Percentiles rank a stretch among this genome's conserved stretches.
Evolutionary conservation across 1,139 yeast species (phyloP).

Genomic region (Suhomyces anneliseae): DNA sequence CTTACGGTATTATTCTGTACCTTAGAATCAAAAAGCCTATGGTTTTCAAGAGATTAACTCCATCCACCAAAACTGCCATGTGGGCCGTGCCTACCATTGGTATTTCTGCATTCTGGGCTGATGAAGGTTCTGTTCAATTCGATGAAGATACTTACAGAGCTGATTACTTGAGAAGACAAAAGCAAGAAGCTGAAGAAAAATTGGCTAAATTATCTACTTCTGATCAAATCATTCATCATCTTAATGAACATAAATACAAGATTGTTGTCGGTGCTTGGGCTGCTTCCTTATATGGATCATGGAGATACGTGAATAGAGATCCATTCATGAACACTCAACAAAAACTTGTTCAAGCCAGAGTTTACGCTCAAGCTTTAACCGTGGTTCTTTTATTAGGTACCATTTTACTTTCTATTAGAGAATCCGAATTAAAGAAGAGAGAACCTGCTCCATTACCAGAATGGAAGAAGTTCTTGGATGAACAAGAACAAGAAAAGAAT

Average conservation of each 20-base stretch:
- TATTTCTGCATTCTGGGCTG: conserved; percentile 44
- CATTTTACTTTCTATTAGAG: conserved; percentile 61
- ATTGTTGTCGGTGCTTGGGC: conserved; percentile 84
- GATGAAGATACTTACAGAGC: conserved; percentile 41
- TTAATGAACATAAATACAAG: conserved; percentile 67
- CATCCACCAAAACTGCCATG: conserved; percentile 41
- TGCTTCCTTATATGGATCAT: conserved; percentile 79
- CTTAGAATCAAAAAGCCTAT: conserved; percentile 35
- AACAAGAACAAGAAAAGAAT: conserved; percentile 26
- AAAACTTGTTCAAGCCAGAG: conserved; percentile 90
- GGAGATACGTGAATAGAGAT: conserved; percentile 74
- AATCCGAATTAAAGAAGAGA: conserved; percentile 47
- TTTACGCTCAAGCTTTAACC: conserved; percentile 86
- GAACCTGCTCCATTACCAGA: conserved; percentile 42
- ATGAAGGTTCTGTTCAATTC: conserved; percentile 48
- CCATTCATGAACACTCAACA: conserved; percentile 76
- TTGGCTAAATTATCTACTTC: conserved; percentile 17
- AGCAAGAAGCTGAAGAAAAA: conserved; percentile 17
- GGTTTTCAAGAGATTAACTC: conserved; percentile 34
- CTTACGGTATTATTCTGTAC: conserved; percentile 34
- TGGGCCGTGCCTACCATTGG: conserved; percentile 44
- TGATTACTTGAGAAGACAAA: conserved; percentile 24
- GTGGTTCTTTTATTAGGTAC: conserved; percentile 65
- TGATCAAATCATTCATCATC: conserved; percentile 36
- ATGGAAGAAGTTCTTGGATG: conserved; percentile 33